These are phyloP conservation scores for Pythium biforme DNA, from an alignment of 352 stramenopile genomes.

Conservation along the genomic window DNA sequence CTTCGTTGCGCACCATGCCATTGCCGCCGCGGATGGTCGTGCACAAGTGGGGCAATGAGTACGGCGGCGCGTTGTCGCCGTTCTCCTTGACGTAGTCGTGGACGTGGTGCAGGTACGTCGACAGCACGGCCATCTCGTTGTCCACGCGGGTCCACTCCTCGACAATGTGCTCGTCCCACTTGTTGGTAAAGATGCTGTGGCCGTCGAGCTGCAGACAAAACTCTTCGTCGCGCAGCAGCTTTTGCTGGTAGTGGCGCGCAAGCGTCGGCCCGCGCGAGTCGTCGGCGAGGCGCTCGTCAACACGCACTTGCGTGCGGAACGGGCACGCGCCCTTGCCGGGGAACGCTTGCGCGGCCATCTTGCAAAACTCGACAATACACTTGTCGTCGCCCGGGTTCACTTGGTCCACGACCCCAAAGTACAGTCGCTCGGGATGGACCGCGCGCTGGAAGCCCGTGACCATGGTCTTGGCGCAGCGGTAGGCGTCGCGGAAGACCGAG, in stretches of 20 bases:
- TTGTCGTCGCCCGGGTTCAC: constrained; percentile 65
- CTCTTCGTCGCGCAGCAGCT: constrained; percentile 70
- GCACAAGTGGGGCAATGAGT: constrained; percentile 69
- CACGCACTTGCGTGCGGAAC: constrained; percentile 68
- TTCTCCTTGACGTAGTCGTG: constrained; percentile 80
- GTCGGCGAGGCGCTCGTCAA: constrained; percentile 61
- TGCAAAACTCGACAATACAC: constrained; percentile 78
- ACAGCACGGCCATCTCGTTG: constrained; percentile 85
- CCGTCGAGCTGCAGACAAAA: constrained; percentile 86
- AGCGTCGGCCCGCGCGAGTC: constrained; percentile 78
- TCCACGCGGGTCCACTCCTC: constrained; percentile 66
- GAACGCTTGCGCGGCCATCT: constrained; percentile 67
- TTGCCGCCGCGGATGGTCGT: constrained; percentile 67
- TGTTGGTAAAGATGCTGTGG: constrained; percentile 85
- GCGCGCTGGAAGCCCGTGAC: constrained; percentile 75
- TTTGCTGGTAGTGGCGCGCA: constrained; percentile 76
- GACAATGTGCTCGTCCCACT: constrained; percentile 73
- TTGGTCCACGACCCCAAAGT: constrained; percentile 84
- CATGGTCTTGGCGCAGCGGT: constrained; percentile 78
- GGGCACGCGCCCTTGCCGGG: constrained; percentile 58
- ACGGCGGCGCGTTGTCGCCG: constrained; percentile 60
- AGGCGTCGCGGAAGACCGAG: constrained; percentile 81
- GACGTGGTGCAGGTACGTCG: constrained; percentile 81
- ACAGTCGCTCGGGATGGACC: constrained; percentile 64
- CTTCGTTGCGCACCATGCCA: constrained; percentile 67